Evolutionary conservation across 2,329 filamentous ascomycete genomes (phyloP), one percentile per base, ranked within the genome.

Genomic region (Whalleya microplaca): DNA sequence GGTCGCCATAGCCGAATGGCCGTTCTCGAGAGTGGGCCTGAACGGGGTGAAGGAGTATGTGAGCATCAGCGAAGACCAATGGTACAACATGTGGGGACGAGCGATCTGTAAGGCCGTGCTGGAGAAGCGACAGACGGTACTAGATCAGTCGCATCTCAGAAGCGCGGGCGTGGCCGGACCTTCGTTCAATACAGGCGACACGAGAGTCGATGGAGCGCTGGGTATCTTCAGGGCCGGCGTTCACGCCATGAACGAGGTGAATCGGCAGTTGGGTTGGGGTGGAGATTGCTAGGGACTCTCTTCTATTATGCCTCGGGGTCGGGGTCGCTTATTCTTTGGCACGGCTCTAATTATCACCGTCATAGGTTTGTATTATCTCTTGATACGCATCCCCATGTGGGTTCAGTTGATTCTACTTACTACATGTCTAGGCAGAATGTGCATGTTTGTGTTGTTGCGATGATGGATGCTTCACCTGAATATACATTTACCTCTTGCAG

Each of bases 1-100:
- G 61, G 85, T 90, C 2, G 80, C 84, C 2, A 76, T 78, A 20
- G 80, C 82, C 0, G 78, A 86, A 32, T 92, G 87, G 87, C 71
- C 76, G 1, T 86, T 81, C 62, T 83, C 80, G 2, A 65, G 69
- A 3, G 59, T 66, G 9, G 68, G 69, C 23, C 62, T 56, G 2
- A 52, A 71, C 21, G 77, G 74, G 23, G 50, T 66, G 2, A 80
- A 74, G 61, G 69, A 73, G 21, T 89, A 85, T 64, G 80, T 82
- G 48, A 79, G 75, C 51, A 71, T 84, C 62, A 80, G 75, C 61
- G 83, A 85, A 70, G 77, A 81, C 3, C 80, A 85, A 59, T 89
- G 85, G 83, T 84, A 85, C 62, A 80, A 83, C 55, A 72, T 83
- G 53, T 91, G 89, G 86, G 79, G 77, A 8, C 75, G 80, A 4